phyloP scores from a whole-genome alignment of 192 early-diverging fungal genomes.

The Backusella tarrabulga region DNA sequence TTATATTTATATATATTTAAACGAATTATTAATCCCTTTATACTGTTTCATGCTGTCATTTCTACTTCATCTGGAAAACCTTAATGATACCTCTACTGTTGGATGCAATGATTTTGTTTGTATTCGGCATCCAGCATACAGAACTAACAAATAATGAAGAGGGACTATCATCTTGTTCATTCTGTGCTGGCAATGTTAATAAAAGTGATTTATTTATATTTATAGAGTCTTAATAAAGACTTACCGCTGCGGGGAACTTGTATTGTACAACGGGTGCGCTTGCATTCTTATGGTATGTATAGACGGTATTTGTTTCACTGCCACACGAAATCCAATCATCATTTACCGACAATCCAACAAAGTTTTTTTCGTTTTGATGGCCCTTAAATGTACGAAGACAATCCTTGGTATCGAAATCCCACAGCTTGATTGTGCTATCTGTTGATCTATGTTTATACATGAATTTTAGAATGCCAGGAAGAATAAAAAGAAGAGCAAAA shows the following conservation, averaged over 20 bases:
- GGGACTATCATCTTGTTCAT: slow-evolving; percentile 55
- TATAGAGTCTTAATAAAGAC: slow-evolving; percentile 26
- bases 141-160: slow-evolving; percentile 79
- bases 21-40: neutral
- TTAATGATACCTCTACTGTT: slow-evolving; percentile 92
- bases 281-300: slow-evolving; percentile 77
- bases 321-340: slow-evolving; percentile 91
- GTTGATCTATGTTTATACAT: slow-evolving; percentile 58
- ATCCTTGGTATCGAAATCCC: slow-evolving; percentile 56
- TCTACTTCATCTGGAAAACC: slow-evolving; percentile 70
- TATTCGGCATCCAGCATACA: slow-evolving; percentile 86
- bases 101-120: slow-evolving; percentile 77
- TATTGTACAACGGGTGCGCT: slow-evolving; percentile 72
- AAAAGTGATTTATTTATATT: neutral
- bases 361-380: slow-evolving; percentile 94
- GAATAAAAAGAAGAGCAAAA: neutral
- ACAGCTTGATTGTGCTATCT: slow-evolving; percentile 88
- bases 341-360: slow-evolving; percentile 88
- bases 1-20: neutral
- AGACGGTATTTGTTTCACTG: slow-evolving; percentile 90
- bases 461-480: neutral
- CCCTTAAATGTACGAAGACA: slow-evolving; percentile 78
- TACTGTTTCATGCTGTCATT: slow-evolving; percentile 8
- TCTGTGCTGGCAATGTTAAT: slow-evolving; percentile 44
- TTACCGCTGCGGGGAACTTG: slow-evolving; percentile 80